Percentiles rank a stretch among this genome's conserved stretches.
These are phyloP conservation scores for Pichia rugopelliculosa DNA, from an alignment of 805 yeast genomes.

Conservation along the genomic window DNA sequence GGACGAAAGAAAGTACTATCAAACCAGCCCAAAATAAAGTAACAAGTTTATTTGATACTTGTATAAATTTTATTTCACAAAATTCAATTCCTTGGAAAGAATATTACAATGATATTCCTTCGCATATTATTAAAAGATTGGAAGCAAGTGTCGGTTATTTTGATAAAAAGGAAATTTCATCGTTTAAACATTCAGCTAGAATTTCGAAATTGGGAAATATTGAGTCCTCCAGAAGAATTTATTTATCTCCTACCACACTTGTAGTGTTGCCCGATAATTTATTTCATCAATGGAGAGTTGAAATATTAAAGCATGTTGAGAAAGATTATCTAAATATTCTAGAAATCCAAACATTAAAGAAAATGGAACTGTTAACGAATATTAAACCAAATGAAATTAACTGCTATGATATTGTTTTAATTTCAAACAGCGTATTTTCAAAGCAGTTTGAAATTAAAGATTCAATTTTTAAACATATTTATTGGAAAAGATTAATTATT, in stretches of 20 bases:
- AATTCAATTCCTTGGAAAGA: slow-evolving; percentile 55
- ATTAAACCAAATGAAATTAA: slow-evolving; percentile 23
- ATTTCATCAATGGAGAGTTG: slow-evolving; percentile 57
- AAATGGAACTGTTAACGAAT: slow-evolving; percentile 32
- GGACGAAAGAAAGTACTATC: slow-evolving; percentile 1
- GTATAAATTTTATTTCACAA: slow-evolving; percentile 36
- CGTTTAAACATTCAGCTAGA: slow-evolving; percentile 13
- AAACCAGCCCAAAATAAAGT: background rate
- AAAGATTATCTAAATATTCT: slow-evolving; percentile 31
- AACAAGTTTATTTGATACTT: slow-evolving; percentile 31
- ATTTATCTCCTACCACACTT: slow-evolving; percentile 46
- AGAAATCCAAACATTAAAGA: slow-evolving; percentile 21
- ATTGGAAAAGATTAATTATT: slow-evolving; percentile 66
- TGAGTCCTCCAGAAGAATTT: slow-evolving; percentile 24
- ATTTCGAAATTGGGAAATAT: slow-evolving; percentile 4
- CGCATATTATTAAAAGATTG: slow-evolving; percentile 32
- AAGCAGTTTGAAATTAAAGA: slow-evolving; percentile 29
- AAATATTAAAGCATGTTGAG: slow-evolving; percentile 48
- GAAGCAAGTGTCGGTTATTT: slow-evolving; percentile 39
- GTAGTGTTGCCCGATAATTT: slow-evolving; percentile 61
- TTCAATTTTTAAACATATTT: slow-evolving; percentile 35
- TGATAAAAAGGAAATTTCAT: slow-evolving; percentile 15
- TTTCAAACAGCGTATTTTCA: slow-evolving; percentile 42
- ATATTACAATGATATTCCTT: slow-evolving; percentile 38
- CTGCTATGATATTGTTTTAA: slow-evolving; percentile 43